Evolutionary conservation across 169 alveolate species (phyloP), one percentile per base, ranked within the genome.

Genomic region (Eimeria maxima): DNA sequence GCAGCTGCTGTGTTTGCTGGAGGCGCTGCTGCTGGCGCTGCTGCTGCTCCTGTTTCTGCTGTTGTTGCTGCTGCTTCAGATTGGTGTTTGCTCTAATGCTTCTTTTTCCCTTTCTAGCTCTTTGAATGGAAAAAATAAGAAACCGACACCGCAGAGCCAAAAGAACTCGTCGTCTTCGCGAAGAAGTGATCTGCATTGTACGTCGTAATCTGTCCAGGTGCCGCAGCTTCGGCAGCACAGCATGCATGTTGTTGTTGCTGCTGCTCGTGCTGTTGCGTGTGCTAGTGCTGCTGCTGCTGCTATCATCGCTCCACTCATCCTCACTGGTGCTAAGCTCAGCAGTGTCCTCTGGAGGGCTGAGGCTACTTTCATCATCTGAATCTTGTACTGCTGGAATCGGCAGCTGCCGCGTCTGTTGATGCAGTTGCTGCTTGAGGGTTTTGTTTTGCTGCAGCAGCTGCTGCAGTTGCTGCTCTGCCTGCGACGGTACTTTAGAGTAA

Each of bases 401-500:
- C 24, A 20, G 74, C 38, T 67, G 74, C 76, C 4, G 63, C 76
- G 29, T 24, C 87, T 67, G 53, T 76, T n/a, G 73, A 78, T 63
- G 63, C 74, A 71, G 84, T 67, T 87, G 94, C 94, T 87, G 60
- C 76, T 69, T 47, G 33, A 42, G 95, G 69, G 4, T 27, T 67
- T 60, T 29, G 29, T 47, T 90, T 38, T 42, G 95, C 88, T 90
- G 95, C 74, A 50, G 45, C 55, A 69, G 86, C 74, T 90, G 78
- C 73, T 90, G 95, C 86, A 45, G 84, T 33, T 90, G 95, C 71
- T 14, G 29, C 88, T 90, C 89, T 27, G 65, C 83, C 53, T 83
- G 42, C 6, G 96, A 80, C 13, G 96, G 96, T 6, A 63, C n/a
- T 80, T 87, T 86, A 13, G 96, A 14, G 22, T 93, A 93, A 74